Base-by-base conservation (phyloP, 169 alveolate species). In the Plasmodium vivax region DNA sequence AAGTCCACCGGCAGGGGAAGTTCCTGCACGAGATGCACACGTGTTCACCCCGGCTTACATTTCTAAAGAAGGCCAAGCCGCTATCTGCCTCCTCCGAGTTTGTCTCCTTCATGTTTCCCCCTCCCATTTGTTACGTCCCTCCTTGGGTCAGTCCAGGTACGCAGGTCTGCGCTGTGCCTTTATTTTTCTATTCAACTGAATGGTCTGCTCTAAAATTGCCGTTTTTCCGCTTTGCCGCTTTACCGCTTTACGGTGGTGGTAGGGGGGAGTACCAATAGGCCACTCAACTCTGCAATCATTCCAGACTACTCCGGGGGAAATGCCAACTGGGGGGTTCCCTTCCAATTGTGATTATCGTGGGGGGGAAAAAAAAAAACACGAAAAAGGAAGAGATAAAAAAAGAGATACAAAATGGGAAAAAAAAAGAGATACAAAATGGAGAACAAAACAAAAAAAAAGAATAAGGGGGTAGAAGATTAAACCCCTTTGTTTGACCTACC, bases 31-130 rank as follows among this genome's bases (percentile, higher is more conserved):
- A 82, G 19, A 82, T 3, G 45, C 38, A 82, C 34, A 51, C 27
- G n/a, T n/a, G 19, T 32, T 32, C 81, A 87, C 77, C 23, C 68
- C 2, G 8, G 41, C 71, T 85, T 79, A 88, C 94, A 88, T 72
- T 88, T 88, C 83, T 88, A 68, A 88, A 88, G 34, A 79, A 80
- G 7, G 73, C 90, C 56, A 80, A 45, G 32, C 91, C 94, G 34
- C 74, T 80, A 41, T 88, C 94, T 6, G 90, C 56, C 0, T 88
- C 94, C 51, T 88, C 84, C n/a, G 16, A 38, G n/a, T 30, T 45
- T 81, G 54, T 27, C n/a, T 88, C 94, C 38, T 43, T 88, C 84
- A 88, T 88, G 73, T 43, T 88, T 30, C 34, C 81, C 5, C 41
- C 62, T 75, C 81, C 68, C 58, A 73, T 85, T 43, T 73, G 38